Conservation (phyloP, 768 basidiomycete genomes). For the Amanita inopinata region DNA sequence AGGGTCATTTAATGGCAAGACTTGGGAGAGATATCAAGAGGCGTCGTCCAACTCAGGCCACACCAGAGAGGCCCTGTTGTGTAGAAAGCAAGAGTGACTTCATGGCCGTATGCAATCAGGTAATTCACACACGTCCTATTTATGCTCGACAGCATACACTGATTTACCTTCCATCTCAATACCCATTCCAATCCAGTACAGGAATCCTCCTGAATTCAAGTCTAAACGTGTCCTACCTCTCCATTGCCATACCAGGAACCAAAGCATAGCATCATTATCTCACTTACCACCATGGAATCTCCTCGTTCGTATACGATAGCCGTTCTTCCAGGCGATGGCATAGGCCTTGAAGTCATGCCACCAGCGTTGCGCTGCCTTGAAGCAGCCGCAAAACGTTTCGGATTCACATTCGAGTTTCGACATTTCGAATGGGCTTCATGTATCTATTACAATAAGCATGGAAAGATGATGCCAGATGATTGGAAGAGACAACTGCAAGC, state of each 20-base stretch:
- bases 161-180: too few species aligned
- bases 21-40: too few species aligned
- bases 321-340: constrained; percentile 44
- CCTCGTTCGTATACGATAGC: constrained; percentile 30
- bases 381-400: constrained; percentile 31
- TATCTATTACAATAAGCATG: constrained; percentile 35
- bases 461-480: constrained; percentile 36
- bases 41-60: too few species aligned
- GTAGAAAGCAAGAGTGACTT: too few species aligned
- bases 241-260: too few species aligned
- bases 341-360: constrained; percentile 42
- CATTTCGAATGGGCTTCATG: constrained; percentile 39
- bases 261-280: too few species aligned
- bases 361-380: constrained; percentile 37
- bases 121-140: too few species aligned
- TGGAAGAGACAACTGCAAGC: constrained; percentile 29
- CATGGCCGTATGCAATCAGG: too few species aligned
- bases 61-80: too few species aligned
- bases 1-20: too few species aligned
- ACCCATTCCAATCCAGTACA: too few species aligned
- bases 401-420: constrained; percentile 35
- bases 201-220: neutral
- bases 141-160: too few species aligned
- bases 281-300: constrained; percentile 13
- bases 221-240: neutral